Evolutionary conservation across 1,139 yeast genomes (phyloP).

Genomic region (Protomyces pachydermus): DNA sequence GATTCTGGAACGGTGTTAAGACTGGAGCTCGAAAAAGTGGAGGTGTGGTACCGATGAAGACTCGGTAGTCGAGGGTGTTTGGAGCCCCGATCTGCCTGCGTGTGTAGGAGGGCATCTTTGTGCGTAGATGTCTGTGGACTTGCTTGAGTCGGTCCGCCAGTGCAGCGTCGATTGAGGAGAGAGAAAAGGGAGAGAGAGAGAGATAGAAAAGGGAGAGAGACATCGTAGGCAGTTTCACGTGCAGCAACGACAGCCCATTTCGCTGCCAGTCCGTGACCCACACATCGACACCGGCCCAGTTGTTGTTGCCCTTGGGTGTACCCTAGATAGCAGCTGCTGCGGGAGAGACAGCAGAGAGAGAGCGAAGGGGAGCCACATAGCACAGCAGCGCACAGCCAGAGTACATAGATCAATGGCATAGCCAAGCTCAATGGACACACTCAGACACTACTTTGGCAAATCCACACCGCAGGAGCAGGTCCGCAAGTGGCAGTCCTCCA

Average conservation of each 20-base stretch:
- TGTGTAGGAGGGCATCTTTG: conserved; percentile 32
- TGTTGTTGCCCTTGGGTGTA: no score
- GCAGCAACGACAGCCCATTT: no score
- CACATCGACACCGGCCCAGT: no score
- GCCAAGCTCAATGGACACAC: conserved; percentile 18
- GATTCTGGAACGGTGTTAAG: conserved; percentile 37
- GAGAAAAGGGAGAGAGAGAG: background rate
- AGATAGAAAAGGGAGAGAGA: background rate
- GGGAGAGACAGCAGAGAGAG: background rate
- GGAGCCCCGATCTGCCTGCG: conserved; percentile 75
- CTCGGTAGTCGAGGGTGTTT: conserved; percentile 76
- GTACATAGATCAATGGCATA: background rate
- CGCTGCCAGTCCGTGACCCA: no score
- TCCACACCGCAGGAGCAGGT: conserved; percentile 30
- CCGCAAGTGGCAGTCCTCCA: conserved; percentile 70
- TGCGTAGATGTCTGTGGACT: conserved; percentile 3
- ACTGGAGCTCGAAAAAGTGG: background rate
- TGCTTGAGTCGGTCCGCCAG: conserved; percentile 14
- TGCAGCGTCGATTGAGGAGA: background rate
- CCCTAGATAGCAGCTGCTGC: background rate
- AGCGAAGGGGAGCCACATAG: background rate
- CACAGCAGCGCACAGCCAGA: background rate
- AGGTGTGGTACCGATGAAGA: conserved; percentile 46
- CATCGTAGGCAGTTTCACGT: no score
- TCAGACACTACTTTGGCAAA: conserved; percentile 23